These are phyloP conservation scores for Nidula niveotomentosa DNA, from an alignment of 1,284 basidiomycete species.

Conservation along the genomic window DNA sequence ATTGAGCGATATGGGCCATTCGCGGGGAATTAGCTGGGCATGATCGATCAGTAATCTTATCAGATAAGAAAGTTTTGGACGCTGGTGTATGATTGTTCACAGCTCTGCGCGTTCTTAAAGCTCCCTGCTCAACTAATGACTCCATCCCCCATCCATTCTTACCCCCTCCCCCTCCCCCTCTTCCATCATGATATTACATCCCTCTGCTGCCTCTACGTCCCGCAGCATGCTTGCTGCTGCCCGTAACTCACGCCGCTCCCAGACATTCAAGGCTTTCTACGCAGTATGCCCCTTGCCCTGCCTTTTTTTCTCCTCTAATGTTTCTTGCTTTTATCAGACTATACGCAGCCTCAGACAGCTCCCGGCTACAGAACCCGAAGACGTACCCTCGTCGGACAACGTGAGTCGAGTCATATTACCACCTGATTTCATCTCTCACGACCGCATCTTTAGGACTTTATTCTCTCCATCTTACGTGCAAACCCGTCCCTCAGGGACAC, in stretches of 20 bases:
- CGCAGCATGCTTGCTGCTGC: slow-evolving; percentile 22
- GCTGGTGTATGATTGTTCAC: background rate
- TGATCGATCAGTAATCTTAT: slow-evolving; percentile 26
- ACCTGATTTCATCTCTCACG: slow-evolving; percentile 4
- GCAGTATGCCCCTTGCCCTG: slow-evolving; percentile 39
- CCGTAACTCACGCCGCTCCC: slow-evolving; percentile 27
- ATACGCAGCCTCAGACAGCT: slow-evolving; percentile 43
- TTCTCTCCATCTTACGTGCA: slow-evolving; percentile 91
- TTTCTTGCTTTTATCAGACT: slow-evolving; percentile 34
- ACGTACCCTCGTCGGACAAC: slow-evolving; percentile 49
- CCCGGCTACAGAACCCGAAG: slow-evolving; percentile 35
- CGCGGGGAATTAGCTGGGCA: slow-evolving; percentile 5
- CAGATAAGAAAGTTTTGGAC: slow-evolving; percentile 26
- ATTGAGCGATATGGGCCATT: slow-evolving; percentile 33
- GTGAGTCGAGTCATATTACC: slow-evolving; percentile 29
- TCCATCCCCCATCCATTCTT: slow-evolving; percentile 7
- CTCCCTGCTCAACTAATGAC: slow-evolving; percentile 11
- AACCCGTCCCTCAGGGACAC: slow-evolving; percentile 93
- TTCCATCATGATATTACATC: slow-evolving; percentile 27
- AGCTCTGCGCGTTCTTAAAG: slow-evolving; percentile 18
- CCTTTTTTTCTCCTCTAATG: background rate
- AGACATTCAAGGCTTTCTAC: slow-evolving; percentile 58
- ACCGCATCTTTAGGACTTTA: slow-evolving; percentile 77
- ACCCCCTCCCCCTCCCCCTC: slow-evolving; percentile 12
- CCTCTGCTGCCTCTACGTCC: slow-evolving; percentile 9